Evolutionary conservation across 2,329 filamentous ascomycete species (phyloP).

Genomic region (Coccinonectria pachysandricola): DNA sequence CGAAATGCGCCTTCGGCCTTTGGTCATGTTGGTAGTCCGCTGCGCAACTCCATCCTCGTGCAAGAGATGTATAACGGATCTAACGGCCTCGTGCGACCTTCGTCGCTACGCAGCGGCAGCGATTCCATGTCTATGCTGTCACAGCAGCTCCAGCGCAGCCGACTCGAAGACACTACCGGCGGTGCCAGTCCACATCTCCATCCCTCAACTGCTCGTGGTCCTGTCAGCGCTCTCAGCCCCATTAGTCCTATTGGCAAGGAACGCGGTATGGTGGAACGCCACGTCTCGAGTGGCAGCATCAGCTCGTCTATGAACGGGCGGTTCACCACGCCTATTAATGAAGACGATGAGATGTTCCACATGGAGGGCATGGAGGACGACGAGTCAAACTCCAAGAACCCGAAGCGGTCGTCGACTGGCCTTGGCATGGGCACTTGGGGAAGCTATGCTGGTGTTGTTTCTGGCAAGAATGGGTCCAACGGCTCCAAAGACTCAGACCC

Average conservation of each 20-base stretch:
- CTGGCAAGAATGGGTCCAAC: constrained; percentile 19
- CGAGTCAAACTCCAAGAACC: constrained; percentile 36
- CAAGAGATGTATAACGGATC: constrained; percentile 36
- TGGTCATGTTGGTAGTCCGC: constrained; percentile 55
- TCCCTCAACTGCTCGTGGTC: constrained; percentile 32
- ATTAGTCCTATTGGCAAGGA: constrained; percentile 31
- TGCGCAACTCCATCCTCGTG: constrained; percentile 53
- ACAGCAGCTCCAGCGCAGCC: constrained; percentile 52
- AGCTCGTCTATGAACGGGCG: constrained; percentile 43
- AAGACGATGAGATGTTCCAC: constrained; percentile 53
- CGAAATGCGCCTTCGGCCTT: constrained; percentile 41
- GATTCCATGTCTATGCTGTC: constrained; percentile 49
- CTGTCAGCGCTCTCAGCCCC: constrained; percentile 29
- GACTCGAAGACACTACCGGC: constrained; percentile 37
- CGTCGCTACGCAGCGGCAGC: constrained; percentile 30
- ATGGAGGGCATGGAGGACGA: constrained; percentile 55
- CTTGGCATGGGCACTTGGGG: constrained; percentile 28
- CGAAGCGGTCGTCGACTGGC: constrained; percentile 40
- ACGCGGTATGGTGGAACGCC: constrained; percentile 41
- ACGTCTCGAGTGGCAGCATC: constrained; percentile 50
- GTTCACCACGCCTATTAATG: constrained; percentile 55
- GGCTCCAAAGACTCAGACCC: constrained; percentile 21
- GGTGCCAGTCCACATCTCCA: constrained; percentile 40
- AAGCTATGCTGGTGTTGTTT: constrained; percentile 31
- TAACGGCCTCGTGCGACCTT: constrained; percentile 30